A percentile compares a stretch with the other conserved stretches of the same genome.
phyloP scores from a whole-genome alignment of 768 basidiomycete species.

The Lactifluus hygrophoroides region DNA sequence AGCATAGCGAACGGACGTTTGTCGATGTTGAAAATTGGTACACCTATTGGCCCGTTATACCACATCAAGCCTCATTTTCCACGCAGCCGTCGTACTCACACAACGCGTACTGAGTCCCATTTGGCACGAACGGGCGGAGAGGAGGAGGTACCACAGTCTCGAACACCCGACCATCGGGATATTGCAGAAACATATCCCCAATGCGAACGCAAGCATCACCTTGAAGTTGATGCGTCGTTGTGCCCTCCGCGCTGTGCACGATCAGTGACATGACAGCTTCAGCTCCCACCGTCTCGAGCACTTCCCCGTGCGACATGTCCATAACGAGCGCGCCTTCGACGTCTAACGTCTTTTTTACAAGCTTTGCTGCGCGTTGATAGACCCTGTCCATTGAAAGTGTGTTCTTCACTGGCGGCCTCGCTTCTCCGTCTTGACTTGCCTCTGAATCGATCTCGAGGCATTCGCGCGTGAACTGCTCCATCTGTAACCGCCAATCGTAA shows the following conservation, averaged over 20 bases:
- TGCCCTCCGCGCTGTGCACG: conserved; percentile 59
- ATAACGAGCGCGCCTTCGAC: conserved; percentile 89
- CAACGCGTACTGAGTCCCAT: conserved; percentile 78
- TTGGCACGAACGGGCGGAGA: conserved; percentile 74
- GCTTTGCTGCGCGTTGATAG: conserved; percentile 82
- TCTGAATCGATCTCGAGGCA: conserved; percentile 84
- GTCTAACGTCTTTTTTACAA: conserved; percentile 84
- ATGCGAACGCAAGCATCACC: conserved; percentile 68
- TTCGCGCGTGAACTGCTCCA: conserved; percentile 94
- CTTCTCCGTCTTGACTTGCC: conserved; percentile 33
- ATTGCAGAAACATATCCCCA: conserved; percentile 65
- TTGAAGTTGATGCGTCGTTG: conserved; percentile 47
- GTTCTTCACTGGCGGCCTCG: conserved; percentile 21
- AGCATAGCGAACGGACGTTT: conserved; percentile 86
- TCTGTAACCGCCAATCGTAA: conserved; percentile 33
- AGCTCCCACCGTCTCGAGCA: conserved; percentile 56
- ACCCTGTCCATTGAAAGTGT: conserved; percentile 70
- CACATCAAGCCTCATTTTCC: neutral
- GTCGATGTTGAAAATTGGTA: conserved; percentile 90
- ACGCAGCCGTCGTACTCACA: conserved; percentile 39
- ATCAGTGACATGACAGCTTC: conserved; percentile 61
- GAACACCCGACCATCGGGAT: conserved; percentile 80
- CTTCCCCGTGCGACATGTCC: conserved; percentile 87
- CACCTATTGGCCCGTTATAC: conserved; percentile 39
- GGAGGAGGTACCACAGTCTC: conserved; percentile 82